Conservation (phyloP, 2,329 filamentous ascomycete genomes). For the Xenosphaeropsis pyriputrescens region DNA sequence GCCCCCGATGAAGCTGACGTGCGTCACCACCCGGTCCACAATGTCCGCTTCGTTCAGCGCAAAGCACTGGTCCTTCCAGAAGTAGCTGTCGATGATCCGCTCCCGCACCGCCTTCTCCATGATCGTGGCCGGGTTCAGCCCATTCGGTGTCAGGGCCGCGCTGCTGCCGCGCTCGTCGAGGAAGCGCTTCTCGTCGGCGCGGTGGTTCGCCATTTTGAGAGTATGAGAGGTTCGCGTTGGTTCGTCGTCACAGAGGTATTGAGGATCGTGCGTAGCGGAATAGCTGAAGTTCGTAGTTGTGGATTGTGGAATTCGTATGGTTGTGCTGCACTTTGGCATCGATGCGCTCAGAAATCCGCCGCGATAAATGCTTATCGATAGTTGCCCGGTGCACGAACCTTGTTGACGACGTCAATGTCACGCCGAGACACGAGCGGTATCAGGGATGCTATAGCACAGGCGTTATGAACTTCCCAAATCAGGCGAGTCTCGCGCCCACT, state of each 20-base stretch:
- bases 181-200: constrained; percentile 67
- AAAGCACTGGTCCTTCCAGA: constrained; percentile 98
- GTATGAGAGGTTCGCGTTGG: not conserved
- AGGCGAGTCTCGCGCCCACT: too few species aligned
- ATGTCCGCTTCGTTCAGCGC: constrained; percentile 74
- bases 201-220: constrained; percentile 32
- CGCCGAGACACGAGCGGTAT: too few species aligned
- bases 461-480: not conserved
- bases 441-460: not conserved
- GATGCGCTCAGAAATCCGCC: not conserved
- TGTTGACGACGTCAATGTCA: constrained; percentile 3
- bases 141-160: constrained; percentile 63
- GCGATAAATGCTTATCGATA: constrained; percentile 19
- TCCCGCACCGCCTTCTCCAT: constrained; percentile 94
- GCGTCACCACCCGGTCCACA: constrained; percentile 76
- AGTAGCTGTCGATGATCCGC: constrained; percentile 88
- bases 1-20: constrained; percentile 72
- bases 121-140: constrained; percentile 86
- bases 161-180: constrained; percentile 83
- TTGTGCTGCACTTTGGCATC: too few species aligned
- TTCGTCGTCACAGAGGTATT: too few species aligned
- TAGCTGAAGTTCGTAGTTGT: too few species aligned
- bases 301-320: not conserved
- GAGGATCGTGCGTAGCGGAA: too few species aligned
- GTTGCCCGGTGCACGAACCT: constrained; percentile 26